phyloP scores from a whole-genome alignment of 2,329 filamentous ascomycete genomes.

The Diaporthe sp. region DNA sequence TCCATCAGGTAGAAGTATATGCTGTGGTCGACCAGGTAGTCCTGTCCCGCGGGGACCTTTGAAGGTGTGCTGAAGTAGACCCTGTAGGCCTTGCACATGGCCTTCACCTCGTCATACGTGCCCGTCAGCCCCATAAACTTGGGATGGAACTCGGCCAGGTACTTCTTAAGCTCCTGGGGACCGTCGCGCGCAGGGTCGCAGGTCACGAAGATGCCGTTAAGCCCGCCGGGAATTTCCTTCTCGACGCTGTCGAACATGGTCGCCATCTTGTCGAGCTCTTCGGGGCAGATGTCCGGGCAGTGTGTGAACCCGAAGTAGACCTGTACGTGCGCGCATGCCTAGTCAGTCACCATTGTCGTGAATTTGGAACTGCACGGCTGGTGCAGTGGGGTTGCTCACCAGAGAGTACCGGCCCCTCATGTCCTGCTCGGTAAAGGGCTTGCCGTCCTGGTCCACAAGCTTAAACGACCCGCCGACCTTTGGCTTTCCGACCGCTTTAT shows the following conservation, averaged over 20 bases:
- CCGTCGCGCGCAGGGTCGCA: constrained; percentile 95
- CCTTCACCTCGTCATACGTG: constrained; percentile 93
- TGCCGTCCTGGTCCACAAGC: constrained; percentile 85
- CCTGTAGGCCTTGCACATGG: constrained; percentile 93
- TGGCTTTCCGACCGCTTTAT: constrained; percentile 91
- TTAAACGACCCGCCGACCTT: constrained; percentile 93
- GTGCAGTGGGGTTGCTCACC: constrained; percentile 56
- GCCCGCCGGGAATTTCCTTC: constrained; percentile 61
- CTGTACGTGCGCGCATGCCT: constrained; percentile 57
- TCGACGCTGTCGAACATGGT: constrained; percentile 85
- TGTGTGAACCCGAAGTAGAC: constrained; percentile 99
- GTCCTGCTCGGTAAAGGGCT: constrained; percentile 81
- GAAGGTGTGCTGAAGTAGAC: constrained; percentile 97
- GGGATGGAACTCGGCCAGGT: constrained; percentile 91
- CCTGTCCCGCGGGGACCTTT: constrained; percentile 90
- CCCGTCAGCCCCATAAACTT: constrained; percentile 91
- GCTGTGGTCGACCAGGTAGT: constrained; percentile 98
- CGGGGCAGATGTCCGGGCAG: constrained; percentile 98
- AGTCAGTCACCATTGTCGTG: constrained; percentile 16
- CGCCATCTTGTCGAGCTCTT: constrained; percentile 99
- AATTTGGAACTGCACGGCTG: background rate
- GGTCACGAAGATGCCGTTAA: constrained; percentile 91
- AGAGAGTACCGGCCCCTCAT: constrained; percentile 89
- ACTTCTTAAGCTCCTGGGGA: constrained; percentile 85
- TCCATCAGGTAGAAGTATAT: constrained; percentile 99